Conservation (phyloP, 169 alveolate species). For the Cyclospora cayetanensis region DNA sequence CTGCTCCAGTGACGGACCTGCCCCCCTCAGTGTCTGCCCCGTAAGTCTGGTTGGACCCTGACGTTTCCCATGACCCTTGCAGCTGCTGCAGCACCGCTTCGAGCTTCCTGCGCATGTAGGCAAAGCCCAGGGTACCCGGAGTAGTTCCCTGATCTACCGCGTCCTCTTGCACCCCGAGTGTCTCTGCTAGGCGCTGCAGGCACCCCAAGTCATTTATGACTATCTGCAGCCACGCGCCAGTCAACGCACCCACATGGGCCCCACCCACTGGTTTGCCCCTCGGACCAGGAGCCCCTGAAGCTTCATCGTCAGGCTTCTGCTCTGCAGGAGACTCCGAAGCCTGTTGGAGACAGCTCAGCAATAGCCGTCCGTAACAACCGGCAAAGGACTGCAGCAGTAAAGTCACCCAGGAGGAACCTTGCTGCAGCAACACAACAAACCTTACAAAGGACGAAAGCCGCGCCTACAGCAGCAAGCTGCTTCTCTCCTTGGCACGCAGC, state of each 20-base stretch:
- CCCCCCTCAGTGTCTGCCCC: background rate
- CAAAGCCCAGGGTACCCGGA: background rate
- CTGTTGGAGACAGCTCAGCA: constrained; percentile 23
- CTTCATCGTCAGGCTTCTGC: too few relatives aligned
- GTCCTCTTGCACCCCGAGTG: background rate
- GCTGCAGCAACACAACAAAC: background rate
- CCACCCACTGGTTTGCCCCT: too few relatives aligned
- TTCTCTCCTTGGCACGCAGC: too few relatives aligned
- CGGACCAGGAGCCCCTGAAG: too few relatives aligned
- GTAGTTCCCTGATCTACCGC: background rate
- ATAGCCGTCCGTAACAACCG: background rate
- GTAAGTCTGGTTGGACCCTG: background rate
- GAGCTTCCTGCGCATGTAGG: background rate
- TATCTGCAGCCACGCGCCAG: background rate
- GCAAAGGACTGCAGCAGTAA: background rate
- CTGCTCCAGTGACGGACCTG: background rate
- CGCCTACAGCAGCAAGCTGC: background rate
- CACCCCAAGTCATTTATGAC: background rate
- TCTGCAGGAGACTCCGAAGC: too few relatives aligned
- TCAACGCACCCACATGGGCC: background rate
- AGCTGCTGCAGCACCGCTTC: background rate
- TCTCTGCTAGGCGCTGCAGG: constrained; percentile 4
- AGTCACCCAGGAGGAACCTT: background rate
- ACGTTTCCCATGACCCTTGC: background rate
- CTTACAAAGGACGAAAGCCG: background rate